A percentile compares a stretch with the other conserved stretches of the same genome.
Evolutionary conservation across 306 rosid species (phyloP).

Genomic region (Prunus padus): DNA sequence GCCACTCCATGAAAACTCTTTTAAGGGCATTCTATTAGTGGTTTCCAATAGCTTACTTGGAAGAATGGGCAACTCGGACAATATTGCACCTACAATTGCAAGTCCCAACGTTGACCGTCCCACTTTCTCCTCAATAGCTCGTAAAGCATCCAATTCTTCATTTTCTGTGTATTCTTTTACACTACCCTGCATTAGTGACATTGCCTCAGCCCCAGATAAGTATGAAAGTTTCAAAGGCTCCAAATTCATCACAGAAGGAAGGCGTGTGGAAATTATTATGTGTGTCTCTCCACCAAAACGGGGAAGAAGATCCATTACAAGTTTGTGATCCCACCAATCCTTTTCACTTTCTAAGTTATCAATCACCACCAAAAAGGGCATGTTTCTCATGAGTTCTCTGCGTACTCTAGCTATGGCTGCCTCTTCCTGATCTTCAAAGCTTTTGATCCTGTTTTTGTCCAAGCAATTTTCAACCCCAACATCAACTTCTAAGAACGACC

Average conservation of each 20-base stretch:
- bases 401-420: constrained; percentile 74
- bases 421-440: constrained; percentile 80
- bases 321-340: constrained; percentile 95
- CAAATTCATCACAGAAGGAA: constrained; percentile 70
- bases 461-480: constrained; percentile 71
- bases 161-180: constrained; percentile 55
- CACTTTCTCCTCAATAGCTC: constrained; percentile 74
- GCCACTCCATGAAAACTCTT: constrained; percentile 68
- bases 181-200: constrained; percentile 70
- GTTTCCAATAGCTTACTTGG: constrained; percentile 79
- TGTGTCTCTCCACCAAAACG: constrained; percentile 87
- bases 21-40: constrained; percentile 76
- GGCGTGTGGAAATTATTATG: constrained; percentile 72
- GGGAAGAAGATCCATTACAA: constrained; percentile 91
- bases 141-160: constrained; percentile 68
- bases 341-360: constrained; percentile 88
- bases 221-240: constrained; percentile 81
- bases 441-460: constrained; percentile 54
- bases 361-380: constrained; percentile 75
- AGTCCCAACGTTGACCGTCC: constrained; percentile 76
- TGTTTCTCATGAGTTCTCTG: constrained; percentile 79
- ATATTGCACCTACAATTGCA: constrained; percentile 67
- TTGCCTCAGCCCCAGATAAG: constrained; percentile 79
- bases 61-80: constrained; percentile 79
- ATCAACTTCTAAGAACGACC: constrained; percentile 74